phyloP scores from a whole-genome alignment of 441 rosid species.

The Bocquillonia castaneifolia region DNA sequence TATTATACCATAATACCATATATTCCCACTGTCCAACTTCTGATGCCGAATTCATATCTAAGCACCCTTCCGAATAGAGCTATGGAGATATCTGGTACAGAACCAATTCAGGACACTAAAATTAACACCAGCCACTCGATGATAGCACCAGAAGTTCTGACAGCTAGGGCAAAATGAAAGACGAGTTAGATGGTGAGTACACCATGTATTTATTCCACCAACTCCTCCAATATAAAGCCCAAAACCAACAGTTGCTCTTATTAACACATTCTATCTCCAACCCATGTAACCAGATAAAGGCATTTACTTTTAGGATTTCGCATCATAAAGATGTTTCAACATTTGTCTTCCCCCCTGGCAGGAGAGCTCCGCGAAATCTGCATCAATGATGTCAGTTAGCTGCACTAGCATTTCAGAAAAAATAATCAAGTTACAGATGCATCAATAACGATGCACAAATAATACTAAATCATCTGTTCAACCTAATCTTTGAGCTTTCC shows the following conservation, averaged over 20 bases:
- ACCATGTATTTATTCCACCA: slow-evolving; percentile 30
- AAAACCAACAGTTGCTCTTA: slow-evolving; percentile 35
- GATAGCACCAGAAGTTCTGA: slow-evolving; percentile 23
- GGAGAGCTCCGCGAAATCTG: slow-evolving; percentile 41
- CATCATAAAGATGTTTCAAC: slow-evolving; percentile 32
- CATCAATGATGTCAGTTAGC: background rate
- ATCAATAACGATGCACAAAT: no score
- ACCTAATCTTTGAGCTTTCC: no score
- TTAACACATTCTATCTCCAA: slow-evolving; percentile 38
- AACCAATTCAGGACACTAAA: slow-evolving; percentile 14
- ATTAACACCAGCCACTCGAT: slow-evolving; percentile 22
- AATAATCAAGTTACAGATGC: background rate
- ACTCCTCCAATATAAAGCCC: slow-evolving; percentile 30
- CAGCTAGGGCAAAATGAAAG: slow-evolving; percentile 25
- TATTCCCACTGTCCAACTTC: slow-evolving; percentile 22
- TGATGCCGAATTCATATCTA: slow-evolving; percentile 12
- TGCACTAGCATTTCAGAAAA: background rate
- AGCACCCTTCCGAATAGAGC: slow-evolving; percentile 16
- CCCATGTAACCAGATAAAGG: slow-evolving; percentile 36
- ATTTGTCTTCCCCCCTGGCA: slow-evolving; percentile 28
- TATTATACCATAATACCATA: slow-evolving; percentile 1
- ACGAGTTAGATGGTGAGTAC: slow-evolving; percentile 26
- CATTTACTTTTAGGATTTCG: slow-evolving; percentile 32
- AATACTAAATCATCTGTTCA: background rate
- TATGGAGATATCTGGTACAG: slow-evolving; percentile 21